Evolutionary conservation across 768 basidiomycete species (phyloP).

Genomic region (Polyporus arcularius): DNA sequence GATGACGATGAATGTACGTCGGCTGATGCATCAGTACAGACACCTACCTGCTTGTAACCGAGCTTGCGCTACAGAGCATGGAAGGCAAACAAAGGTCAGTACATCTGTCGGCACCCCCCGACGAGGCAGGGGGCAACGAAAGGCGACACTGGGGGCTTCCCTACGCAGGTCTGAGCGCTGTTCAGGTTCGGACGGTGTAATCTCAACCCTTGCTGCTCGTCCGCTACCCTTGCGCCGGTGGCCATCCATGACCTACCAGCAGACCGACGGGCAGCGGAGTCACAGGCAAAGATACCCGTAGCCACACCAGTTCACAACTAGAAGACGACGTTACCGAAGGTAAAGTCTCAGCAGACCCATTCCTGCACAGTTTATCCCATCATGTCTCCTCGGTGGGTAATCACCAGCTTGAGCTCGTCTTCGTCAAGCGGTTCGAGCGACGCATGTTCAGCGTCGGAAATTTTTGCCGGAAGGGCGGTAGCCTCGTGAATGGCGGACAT

Average conservation of each 20-base stretch:
- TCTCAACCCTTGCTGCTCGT: slow-evolving; percentile 77
- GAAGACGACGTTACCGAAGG: slow-evolving; percentile 73
- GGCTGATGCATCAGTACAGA: neutral
- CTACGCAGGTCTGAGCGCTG: slow-evolving; percentile 98
- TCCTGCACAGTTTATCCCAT: slow-evolving; percentile 31
- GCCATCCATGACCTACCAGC: slow-evolving; percentile 29
- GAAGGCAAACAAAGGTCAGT: slow-evolving; percentile 50
- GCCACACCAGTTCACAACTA: slow-evolving; percentile 75
- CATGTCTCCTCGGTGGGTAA: slow-evolving; percentile 29
- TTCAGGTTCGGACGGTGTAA: slow-evolving; percentile 97
- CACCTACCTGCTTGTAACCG: slow-evolving; percentile 76
- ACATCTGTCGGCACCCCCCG: slow-evolving; percentile 39
- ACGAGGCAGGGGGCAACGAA: slow-evolving; percentile 40
- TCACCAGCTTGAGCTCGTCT: slow-evolving; percentile 64
- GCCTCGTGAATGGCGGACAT: slow-evolving; percentile 21
- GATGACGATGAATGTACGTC: neutral
- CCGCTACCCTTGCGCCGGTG: slow-evolving; percentile 27
- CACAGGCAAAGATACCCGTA: slow-evolving; percentile 81
- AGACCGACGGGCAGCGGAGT: slow-evolving; percentile 25
- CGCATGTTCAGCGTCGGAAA: slow-evolving; percentile 28
- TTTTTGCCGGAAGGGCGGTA: slow-evolving; percentile 15
- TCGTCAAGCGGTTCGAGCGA: slow-evolving; percentile 33
- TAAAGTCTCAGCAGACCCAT: slow-evolving; percentile 34
- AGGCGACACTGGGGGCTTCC: slow-evolving; percentile 81
- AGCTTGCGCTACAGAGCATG: slow-evolving; percentile 54